A percentile compares a stretch with the other conserved stretches of the same genome.
These are phyloP conservation scores for Cyclotella atomus DNA, from an alignment of 108 stramenopile species.

Conservation along the genomic window DNA sequence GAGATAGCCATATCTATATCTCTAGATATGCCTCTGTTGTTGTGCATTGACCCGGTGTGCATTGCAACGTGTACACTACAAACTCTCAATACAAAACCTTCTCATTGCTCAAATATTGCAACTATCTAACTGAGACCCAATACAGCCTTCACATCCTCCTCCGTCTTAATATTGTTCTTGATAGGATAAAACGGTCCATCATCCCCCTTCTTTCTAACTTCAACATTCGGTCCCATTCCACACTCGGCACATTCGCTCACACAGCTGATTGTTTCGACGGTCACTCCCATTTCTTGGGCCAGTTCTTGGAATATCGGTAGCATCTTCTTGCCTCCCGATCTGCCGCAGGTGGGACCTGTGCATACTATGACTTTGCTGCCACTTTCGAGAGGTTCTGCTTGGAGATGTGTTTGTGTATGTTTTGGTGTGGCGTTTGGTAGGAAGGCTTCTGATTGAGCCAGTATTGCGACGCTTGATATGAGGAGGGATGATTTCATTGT, in stretches of 20 bases:
- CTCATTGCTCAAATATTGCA: not conserved
- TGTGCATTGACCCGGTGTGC: no score
- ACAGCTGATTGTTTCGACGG: slow-evolving; percentile 67
- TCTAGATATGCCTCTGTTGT: no score
- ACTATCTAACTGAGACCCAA: slow-evolving; percentile 49
- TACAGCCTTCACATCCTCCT: slow-evolving; percentile 65
- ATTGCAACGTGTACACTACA: no score
- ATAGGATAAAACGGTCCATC: slow-evolving; percentile 76
- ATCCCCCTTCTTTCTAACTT: slow-evolving; percentile 62
- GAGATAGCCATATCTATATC: no score
- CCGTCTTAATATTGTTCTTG: slow-evolving; percentile 63
- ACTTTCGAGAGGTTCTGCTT: slow-evolving; percentile 53
- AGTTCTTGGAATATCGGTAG: slow-evolving; percentile 59
- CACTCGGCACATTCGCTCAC: slow-evolving; percentile 81
- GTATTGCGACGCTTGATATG: not conserved
- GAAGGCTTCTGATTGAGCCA: not conserved
- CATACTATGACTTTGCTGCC: slow-evolving; percentile 67
- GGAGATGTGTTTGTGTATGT: not conserved
- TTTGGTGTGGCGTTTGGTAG: not conserved
- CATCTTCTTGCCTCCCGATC: slow-evolving; percentile 57
- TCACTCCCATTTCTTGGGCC: slow-evolving; percentile 46
- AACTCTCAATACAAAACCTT: no score
- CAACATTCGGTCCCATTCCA: slow-evolving; percentile 72
- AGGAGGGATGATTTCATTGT: slow-evolving; percentile 3
- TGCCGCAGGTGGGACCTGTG: slow-evolving; percentile 65